A percentile compares a stretch with the other conserved stretches of the same genome.
phyloP scores from a whole-genome alignment of 2,329 filamentous ascomycete species.

The Penicillium sp. region DNA sequence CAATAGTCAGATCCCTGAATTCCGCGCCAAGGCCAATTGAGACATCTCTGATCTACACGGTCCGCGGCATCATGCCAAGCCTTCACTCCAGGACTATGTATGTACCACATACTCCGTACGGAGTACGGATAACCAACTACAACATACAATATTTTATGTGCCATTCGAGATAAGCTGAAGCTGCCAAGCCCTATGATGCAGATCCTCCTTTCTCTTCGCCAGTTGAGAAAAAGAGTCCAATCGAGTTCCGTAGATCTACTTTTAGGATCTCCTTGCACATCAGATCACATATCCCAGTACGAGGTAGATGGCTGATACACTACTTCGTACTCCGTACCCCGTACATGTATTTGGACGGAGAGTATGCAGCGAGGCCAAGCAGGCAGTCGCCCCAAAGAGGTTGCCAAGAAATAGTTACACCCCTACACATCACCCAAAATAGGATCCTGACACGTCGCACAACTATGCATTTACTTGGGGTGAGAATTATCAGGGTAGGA shows the following conservation, averaged over 20 bases:
- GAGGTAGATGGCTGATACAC: neutral
- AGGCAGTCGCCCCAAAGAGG: neutral
- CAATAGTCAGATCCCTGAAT: conserved; percentile 9
- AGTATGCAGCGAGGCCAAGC: neutral
- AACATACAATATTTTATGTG: neutral
- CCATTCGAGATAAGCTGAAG: neutral
- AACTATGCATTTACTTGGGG: conserved; percentile 7
- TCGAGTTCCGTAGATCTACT: neutral
- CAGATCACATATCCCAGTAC: neutral
- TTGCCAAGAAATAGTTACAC: neutral
- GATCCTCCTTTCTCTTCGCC: neutral
- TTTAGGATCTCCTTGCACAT: neutral
- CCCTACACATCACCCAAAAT: neutral
- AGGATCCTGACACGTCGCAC: conserved; percentile 5
- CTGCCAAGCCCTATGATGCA: neutral
- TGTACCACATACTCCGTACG: neutral
- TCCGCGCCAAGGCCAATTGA: conserved; percentile 14
- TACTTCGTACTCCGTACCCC: too few species aligned
- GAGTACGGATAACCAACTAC: neutral
- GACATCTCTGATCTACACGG: conserved; percentile 8
- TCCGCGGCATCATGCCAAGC: conserved; percentile 11
- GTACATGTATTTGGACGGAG: neutral
- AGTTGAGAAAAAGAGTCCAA: neutral
- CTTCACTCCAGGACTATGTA: neutral
- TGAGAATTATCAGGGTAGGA: conserved; percentile 10